Percentiles rank a stretch among this genome's conserved stretches.
phyloP scores from a whole-genome alignment of 2,329 filamentous ascomycete genomes.

The Xylariales sp. region DNA sequence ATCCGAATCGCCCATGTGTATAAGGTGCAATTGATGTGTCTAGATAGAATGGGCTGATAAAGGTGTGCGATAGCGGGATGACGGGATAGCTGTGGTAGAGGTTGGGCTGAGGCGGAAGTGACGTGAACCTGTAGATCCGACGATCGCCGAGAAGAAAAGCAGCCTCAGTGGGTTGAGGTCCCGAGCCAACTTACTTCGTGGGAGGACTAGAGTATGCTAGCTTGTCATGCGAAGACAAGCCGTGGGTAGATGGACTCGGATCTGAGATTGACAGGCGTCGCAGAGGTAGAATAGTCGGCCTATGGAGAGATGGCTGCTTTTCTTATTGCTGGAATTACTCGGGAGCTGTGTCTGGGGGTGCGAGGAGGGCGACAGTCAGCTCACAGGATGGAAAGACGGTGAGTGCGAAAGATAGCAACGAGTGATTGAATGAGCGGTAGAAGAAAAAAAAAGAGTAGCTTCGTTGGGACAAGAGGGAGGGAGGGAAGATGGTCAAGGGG shows the following conservation, averaged over 20 bases:
- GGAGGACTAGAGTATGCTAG: conserved; percentile 37
- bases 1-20: conserved; percentile 16
- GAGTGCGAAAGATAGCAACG: conserved; percentile 35
- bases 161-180: conserved; percentile 21
- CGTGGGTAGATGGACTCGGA: conserved; percentile 31
- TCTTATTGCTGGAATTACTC: conserved; percentile 35
- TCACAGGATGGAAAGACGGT: conserved; percentile 41
- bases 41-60: conserved; percentile 29
- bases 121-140: conserved; percentile 42
- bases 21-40: conserved; percentile 42
- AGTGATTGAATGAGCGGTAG: conserved; percentile 39
- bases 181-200: conserved; percentile 42
- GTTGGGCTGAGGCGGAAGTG: conserved; percentile 42
- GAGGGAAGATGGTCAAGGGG: conserved; percentile 41
- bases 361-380: conserved; percentile 46
- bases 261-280: conserved; percentile 30
- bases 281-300: conserved; percentile 39
- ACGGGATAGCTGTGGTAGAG: conserved; percentile 38
- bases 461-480: conserved; percentile 46
- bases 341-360: conserved; percentile 42
- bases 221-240: conserved; percentile 46
- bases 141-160: conserved; percentile 31
- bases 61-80: conserved; percentile 37
- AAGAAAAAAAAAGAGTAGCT: conserved; percentile 46
- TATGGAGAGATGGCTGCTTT: conserved; percentile 37